These are phyloP conservation scores for Hypoxylon fragiforme DNA, from an alignment of 495 filamentous ascomycete genomes.

Conservation along the genomic window DNA sequence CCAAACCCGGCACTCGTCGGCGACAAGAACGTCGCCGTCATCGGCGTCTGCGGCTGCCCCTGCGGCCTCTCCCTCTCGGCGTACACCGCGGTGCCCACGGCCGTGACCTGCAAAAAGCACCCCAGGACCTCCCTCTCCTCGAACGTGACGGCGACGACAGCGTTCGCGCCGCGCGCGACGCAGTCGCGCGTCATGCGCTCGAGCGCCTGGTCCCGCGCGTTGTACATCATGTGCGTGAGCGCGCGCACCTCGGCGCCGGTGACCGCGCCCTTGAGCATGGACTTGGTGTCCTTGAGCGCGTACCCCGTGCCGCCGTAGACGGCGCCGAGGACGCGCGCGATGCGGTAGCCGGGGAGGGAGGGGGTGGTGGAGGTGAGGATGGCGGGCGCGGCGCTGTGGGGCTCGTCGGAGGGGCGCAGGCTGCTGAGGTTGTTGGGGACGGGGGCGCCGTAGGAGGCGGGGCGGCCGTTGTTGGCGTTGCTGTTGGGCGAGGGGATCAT, in stretches of 20 bases:
- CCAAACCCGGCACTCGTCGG: no score
- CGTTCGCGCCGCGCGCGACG: conserved; percentile 28
- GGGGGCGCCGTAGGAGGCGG: conserved; percentile 1
- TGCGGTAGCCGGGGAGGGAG: conserved; percentile 23
- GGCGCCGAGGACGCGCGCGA: conserved; percentile 22
- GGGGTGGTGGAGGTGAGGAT: conserved; percentile 29
- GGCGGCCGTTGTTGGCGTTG: conserved; percentile 13
- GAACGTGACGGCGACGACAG: conserved; percentile 20
- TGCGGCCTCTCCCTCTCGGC: conserved; percentile 21
- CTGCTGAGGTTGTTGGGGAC: conserved; percentile 7
- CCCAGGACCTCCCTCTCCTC: conserved; percentile 28
- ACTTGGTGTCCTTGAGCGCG: conserved; percentile 28
- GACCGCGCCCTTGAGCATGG: conserved; percentile 13
- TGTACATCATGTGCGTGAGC: conserved; percentile 28
- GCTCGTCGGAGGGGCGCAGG: conserved; percentile 21
- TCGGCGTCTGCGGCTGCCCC: background rate
- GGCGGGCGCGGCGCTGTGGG: conserved; percentile 18
- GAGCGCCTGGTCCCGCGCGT: conserved; percentile 29
- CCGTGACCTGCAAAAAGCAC: conserved; percentile 30
- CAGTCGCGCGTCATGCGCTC: conserved; percentile 30
- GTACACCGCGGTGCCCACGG: conserved; percentile 28
- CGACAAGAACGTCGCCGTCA: no score
- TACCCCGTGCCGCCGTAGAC: conserved; percentile 25
- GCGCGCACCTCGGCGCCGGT: conserved; percentile 19
- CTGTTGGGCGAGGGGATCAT: conserved; percentile 25